Evolutionary conservation across 768 basidiomycete species (phyloP), one percentile per base, ranked within the genome.

Genomic region (Pluteus cervinus): DNA sequence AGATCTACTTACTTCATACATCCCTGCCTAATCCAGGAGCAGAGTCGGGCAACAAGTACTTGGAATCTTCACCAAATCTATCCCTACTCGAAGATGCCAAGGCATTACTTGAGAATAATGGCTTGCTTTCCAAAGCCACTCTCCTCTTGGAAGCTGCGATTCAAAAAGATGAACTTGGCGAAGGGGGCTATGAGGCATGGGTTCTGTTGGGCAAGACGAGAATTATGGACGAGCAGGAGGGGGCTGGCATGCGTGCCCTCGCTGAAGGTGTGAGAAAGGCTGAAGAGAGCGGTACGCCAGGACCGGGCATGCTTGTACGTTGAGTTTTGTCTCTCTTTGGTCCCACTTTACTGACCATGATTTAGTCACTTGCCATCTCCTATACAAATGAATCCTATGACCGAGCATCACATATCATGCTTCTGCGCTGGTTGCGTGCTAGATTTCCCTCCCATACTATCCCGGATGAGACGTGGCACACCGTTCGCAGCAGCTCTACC

Each of bases 371-470:
- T 23, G 92, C 94, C 1, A 91, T 97, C 45, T 91, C 90, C 7
- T 98, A 88, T 58, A 94, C 93, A 23, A 99, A 98, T 51, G 94
- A 98, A 61, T 77, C 78, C 0, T 85, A 81, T 49, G 93, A 98
- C 50, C 71, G 85, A 8, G 92, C 81, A 5, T 85, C 93, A 3
- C 79, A 94, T 53, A 65, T 79, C 0, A 87, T 83, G 68, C 73
- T 99, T 11, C 73, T 93, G 33, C 83, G 83, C 22, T 97, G 90
- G 87, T 66, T 97, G 34, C 63, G 65, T 38, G 74, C 81, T 24
- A 74, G 73, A 33, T 82, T 75, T 58, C 84, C 77, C 6, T 65
- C 63, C 14, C 67, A 70, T 43, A 65, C 60, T 29, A 63, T 86
- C 28, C 58, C 76, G 1, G 68, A 76, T 26, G 76, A 76, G 31